Evolutionary conservation across 768 basidiomycete genomes (phyloP).

Genomic region (Saitozyma podzolica): DNA sequence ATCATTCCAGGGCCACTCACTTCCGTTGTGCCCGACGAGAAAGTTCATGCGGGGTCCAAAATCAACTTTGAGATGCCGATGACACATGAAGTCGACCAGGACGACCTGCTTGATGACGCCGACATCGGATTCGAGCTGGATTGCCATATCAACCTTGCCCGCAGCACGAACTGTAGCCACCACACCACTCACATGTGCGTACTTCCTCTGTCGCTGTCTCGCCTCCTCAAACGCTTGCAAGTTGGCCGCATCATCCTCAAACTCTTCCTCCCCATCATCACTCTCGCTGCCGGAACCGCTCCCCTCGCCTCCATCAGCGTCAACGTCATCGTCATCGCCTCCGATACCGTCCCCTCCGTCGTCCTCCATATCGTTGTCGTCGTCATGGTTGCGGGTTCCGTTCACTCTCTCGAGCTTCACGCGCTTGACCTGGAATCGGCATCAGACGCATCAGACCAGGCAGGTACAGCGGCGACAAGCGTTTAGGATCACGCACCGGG

Average conservation of each 20-base stretch:
- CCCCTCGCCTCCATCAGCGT: slow-evolving; percentile 13
- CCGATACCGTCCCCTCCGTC: neutral
- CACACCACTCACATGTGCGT: slow-evolving; percentile 55
- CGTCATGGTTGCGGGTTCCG: neutral
- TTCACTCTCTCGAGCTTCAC: neutral
- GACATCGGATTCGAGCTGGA: slow-evolving; percentile 74
- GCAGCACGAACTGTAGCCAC: neutral
- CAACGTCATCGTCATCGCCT: neutral
- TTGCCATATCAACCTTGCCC: neutral
- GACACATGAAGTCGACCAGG: slow-evolving; percentile 91
- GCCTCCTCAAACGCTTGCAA: slow-evolving; percentile 1
- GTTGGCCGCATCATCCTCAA: slow-evolving; percentile 52
- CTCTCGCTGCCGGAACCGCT: slow-evolving; percentile 66
- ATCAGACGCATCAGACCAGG: no score
- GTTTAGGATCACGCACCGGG: no score
- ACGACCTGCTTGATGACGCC: slow-evolving; percentile 73
- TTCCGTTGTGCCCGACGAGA: slow-evolving; percentile 93
- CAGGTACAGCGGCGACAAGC: no score
- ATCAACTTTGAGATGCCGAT: slow-evolving; percentile 74
- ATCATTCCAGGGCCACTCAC: slow-evolving; percentile 57
- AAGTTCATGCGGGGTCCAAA: slow-evolving; percentile 97
- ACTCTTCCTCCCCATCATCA: slow-evolving; percentile 62
- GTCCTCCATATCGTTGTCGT: neutral
- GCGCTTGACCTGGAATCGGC: neutral
- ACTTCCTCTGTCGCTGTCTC: slow-evolving; percentile 53